Evolutionary conservation across 352 stramenopile species (phyloP).

Genomic region (Phytophthora tentaculata): DNA sequence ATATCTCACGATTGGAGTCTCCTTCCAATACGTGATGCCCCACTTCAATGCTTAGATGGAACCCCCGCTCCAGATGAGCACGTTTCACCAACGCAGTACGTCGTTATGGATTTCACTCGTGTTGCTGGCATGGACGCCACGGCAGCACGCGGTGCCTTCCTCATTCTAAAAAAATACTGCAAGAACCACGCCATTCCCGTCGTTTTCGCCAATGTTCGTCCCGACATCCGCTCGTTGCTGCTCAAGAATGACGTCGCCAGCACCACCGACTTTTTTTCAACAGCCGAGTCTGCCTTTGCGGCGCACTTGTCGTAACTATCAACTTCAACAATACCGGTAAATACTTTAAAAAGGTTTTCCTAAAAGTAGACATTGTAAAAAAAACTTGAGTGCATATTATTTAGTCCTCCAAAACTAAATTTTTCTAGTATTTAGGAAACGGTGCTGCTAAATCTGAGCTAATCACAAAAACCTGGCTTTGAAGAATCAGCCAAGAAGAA

Average conservation of each 20-base stretch:
- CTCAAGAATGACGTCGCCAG: slow-evolving; percentile 67
- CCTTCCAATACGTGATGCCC: slow-evolving; percentile 45
- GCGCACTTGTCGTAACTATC: background rate
- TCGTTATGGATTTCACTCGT: slow-evolving; percentile 85
- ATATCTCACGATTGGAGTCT: slow-evolving; percentile 12
- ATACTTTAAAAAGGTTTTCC: no score
- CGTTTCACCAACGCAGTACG: slow-evolving; percentile 59
- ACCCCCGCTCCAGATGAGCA: slow-evolving; percentile 39
- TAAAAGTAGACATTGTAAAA: no score
- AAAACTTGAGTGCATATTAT: no score
- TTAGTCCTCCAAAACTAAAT: no score
- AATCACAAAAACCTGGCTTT: no score
- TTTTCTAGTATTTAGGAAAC: no score
- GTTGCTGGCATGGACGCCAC: slow-evolving; percentile 88
- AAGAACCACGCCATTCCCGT: slow-evolving; percentile 57
- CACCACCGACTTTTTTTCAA: slow-evolving; percentile 42
- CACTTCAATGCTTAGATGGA: slow-evolving; percentile 67
- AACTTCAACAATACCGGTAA: no score
- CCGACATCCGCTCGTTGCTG: slow-evolving; percentile 57
- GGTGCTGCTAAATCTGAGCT: no score
- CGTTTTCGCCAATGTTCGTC: slow-evolving; percentile 57
- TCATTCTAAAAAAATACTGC: slow-evolving; percentile 79
- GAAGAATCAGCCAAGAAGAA: background rate
- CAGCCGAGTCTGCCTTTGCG: background rate
- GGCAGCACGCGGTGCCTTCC: slow-evolving; percentile 67